These are phyloP conservation scores for Xylaria sp. DNA, from an alignment of 2,329 filamentous ascomycete genomes.

Conservation along the genomic window DNA sequence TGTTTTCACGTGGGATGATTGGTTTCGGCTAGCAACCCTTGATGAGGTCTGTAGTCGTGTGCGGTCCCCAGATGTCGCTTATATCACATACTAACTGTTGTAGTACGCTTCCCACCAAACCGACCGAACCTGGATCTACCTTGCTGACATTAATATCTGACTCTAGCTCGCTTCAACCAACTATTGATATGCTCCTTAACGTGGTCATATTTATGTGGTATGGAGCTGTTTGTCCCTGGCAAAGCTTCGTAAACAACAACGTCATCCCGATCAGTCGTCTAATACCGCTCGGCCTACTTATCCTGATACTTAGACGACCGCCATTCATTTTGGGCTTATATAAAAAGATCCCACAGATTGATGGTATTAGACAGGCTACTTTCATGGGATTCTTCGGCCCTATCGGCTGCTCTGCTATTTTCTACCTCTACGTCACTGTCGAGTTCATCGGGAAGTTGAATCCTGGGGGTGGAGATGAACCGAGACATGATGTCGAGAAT, in stretches of 20 bases:
- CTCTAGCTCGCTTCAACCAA: constrained; percentile 79
- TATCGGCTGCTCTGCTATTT: constrained; percentile 89
- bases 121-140: neutral
- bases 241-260: constrained; percentile 70
- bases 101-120: constrained; percentile 37
- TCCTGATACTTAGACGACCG: constrained; percentile 80
- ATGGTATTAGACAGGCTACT: constrained; percentile 76
- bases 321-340: constrained; percentile 81
- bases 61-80: neutral
- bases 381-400: constrained; percentile 96
- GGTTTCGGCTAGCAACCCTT: constrained; percentile 88
- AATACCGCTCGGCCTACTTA: constrained; percentile 76
- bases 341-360: constrained; percentile 81
- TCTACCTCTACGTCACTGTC: constrained; percentile 84
- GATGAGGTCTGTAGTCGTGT: constrained; percentile 68
- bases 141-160: constrained; percentile 32
- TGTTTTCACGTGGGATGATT: constrained; percentile 91
- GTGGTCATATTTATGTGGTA: constrained; percentile 91
- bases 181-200: constrained; percentile 94
- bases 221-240: constrained; percentile 86
- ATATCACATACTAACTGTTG: constrained; percentile 25
- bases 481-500: constrained; percentile 71
- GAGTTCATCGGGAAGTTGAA: constrained; percentile 75
- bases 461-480: constrained; percentile 61
- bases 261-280: constrained; percentile 80